Evolutionary conservation across 306 rosid species (phyloP), one percentile per base, ranked within the genome.

Genomic region (Gastrolobium bilobum): DNA sequence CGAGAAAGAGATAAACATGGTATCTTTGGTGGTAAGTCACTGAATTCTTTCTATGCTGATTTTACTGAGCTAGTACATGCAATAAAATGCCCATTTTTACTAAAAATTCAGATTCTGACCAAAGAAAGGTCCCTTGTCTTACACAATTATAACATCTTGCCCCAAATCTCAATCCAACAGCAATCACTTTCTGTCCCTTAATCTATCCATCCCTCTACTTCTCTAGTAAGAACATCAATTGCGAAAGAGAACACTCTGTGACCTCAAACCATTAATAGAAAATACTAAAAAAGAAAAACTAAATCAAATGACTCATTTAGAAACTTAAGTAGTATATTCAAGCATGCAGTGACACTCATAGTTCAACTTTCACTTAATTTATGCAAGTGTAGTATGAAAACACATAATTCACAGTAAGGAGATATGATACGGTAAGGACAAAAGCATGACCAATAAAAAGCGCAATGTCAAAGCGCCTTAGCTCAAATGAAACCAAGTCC

Each of bases 401-500:
- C 69, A 59, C 15, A 73, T 57, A 72, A 61, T 79, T 71, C 50
- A 62, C 58, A 40, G 56, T 62, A 14, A 50, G 39, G 35, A 61
- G 54, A 70, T 57, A n/a, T 37, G 42, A 44, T 37, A 69, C 20
- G 77, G 35, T 60, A 13, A 72, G 35, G 65, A 34, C 47, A 84
- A 68, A 30, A 44, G 26, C 50, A 43, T 62, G 44, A 51, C 11
- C 20, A 9, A 59, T 9, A 59, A 58, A 66, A 52, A 26, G 20
- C 10, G 60, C 63, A 72, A 10, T 29, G 37, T 31, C 46, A 13
- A 42, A 65, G 52, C 38, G 75, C 73, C 73, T 29, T 48, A 30
- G 63, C 73, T 71, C 46, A 61, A 10, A 10, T 38, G 57, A 68
- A 74, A 73, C 46, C 53, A 35, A 7, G 68, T 57, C 64, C 81